Evolutionary conservation across 768 basidiomycete species (phyloP).

Genomic region (Cubamyces sp.): DNA sequence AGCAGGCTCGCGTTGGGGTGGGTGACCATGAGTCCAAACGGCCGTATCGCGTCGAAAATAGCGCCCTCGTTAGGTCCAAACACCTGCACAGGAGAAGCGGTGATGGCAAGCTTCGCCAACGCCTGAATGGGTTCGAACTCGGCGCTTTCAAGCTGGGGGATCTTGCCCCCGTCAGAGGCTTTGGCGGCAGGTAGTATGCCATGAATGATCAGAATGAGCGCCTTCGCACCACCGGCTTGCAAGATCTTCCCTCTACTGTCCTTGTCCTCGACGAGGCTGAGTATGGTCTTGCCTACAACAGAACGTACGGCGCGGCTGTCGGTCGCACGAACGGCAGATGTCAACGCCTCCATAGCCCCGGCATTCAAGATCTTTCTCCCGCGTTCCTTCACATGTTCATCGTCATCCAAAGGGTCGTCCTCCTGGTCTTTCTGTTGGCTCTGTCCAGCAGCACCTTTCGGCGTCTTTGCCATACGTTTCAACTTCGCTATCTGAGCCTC

Average conservation of each 20-base stretch:
- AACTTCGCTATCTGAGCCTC: slow-evolving; percentile 83
- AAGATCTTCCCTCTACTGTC: slow-evolving; percentile 77
- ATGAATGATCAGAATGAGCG: slow-evolving; percentile 60
- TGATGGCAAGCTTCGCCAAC: slow-evolving; percentile 91
- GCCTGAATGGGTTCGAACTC: slow-evolving; percentile 80
- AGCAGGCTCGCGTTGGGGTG: slow-evolving; percentile 71
- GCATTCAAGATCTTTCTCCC: slow-evolving; percentile 59
- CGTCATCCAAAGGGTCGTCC: slow-evolving; percentile 54
- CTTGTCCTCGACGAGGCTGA: slow-evolving; percentile 77
- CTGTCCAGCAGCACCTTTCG: slow-evolving; percentile 30
- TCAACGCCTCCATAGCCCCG: slow-evolving; percentile 67
- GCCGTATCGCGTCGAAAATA: slow-evolving; percentile 81
- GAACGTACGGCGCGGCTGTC: slow-evolving; percentile 70
- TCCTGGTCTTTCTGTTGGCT: slow-evolving; percentile 17
- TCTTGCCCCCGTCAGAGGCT: slow-evolving; percentile 28
- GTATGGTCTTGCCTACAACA: slow-evolving; percentile 60
- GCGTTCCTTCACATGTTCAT: slow-evolving; percentile 64
- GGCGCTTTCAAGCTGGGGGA: slow-evolving; percentile 43
- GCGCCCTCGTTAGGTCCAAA: slow-evolving; percentile 85
- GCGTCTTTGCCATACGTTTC: slow-evolving; percentile 67
- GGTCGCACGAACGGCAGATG: slow-evolving; percentile 53
- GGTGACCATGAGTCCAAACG: slow-evolving; percentile 73
- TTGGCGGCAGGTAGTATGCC: slow-evolving; percentile 43
- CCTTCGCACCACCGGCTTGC: slow-evolving; percentile 78
- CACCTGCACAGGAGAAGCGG: slow-evolving; percentile 85